Conservation (phyloP, 495 filamentous ascomycete species). For the Alectoria sarmentosa region DNA sequence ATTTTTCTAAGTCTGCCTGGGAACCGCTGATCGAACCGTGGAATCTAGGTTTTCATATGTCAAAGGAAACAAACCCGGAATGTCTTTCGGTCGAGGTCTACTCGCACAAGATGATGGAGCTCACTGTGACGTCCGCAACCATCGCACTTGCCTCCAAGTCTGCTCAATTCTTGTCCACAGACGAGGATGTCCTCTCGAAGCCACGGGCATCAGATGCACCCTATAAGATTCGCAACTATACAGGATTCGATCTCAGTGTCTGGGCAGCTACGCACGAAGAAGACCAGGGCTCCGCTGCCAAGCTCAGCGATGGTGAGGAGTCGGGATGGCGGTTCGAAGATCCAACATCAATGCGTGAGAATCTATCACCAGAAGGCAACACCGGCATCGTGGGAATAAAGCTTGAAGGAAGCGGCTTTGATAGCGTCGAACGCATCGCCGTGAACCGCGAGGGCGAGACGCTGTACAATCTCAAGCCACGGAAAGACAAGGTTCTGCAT, state of each 20-base stretch:
- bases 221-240: constrained; percentile 90
- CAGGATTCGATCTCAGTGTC: constrained; percentile 80
- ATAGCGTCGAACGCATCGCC: constrained; percentile 77
- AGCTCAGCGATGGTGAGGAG: constrained; percentile 82
- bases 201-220: constrained; percentile 87
- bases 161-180: constrained; percentile 77
- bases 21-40: constrained; percentile 95
- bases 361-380: constrained; percentile 72
- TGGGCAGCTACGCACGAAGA: constrained; percentile 65
- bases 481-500: constrained; percentile 77
- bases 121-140: constrained; percentile 87
- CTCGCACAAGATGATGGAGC: constrained; percentile 81
- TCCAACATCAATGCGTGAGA: constrained; percentile 88
- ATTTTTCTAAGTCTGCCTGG: constrained; percentile 98
- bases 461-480: constrained; percentile 75
- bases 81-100: constrained; percentile 74
- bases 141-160: constrained; percentile 92
- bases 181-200: constrained; percentile 91
- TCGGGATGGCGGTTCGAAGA: constrained; percentile 95
- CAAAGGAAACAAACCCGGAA: constrained; percentile 68
- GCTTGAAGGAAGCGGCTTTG: constrained; percentile 90
- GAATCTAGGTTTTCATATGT: constrained; percentile 86
- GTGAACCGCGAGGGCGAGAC: constrained; percentile 91
- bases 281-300: constrained; percentile 61
- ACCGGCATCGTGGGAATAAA: constrained; percentile 70